Evolutionary conservation across 805 yeast genomes (phyloP).

Genomic region (Torulaspora quercuum): DNA sequence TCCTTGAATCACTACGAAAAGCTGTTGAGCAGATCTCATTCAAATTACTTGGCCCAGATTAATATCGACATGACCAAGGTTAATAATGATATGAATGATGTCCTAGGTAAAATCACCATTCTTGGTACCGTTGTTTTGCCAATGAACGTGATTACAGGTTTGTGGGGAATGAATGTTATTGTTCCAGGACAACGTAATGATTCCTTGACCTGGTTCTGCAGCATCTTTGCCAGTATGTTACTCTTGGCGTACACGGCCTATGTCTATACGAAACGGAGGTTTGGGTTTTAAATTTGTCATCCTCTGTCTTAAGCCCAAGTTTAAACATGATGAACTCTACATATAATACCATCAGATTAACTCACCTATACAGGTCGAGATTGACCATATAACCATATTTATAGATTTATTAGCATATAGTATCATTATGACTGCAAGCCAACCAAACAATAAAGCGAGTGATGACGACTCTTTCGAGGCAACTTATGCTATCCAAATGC

Average conservation of each 20-base stretch:
- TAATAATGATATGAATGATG: slow-evolving; percentile 95
- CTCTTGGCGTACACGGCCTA: slow-evolving; percentile 47
- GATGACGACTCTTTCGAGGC: slow-evolving; percentile 55
- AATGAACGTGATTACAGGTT: slow-evolving; percentile 89
- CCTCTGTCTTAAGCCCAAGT: slow-evolving; percentile 5
- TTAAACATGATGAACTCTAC: too few species aligned
- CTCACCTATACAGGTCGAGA: too few species aligned
- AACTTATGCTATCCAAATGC: slow-evolving; percentile 82
- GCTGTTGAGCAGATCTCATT: slow-evolving; percentile 88
- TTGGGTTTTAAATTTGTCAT: slow-evolving; percentile 33
- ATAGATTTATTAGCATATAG: not conserved
- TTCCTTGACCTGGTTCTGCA: slow-evolving; percentile 64
- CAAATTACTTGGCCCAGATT: slow-evolving; percentile 93
- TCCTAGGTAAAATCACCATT: slow-evolving; percentile 86
- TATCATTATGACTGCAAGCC: slow-evolving; percentile 1
- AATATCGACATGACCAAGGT: slow-evolving; percentile 97
- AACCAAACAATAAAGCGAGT: slow-evolving; percentile 1
- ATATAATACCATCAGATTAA: too few species aligned
- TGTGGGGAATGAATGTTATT: slow-evolving; percentile 98
- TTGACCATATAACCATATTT: not conserved
- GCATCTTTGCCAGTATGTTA: slow-evolving; percentile 47
- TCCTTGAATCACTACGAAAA: slow-evolving; percentile 92
- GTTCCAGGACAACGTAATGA: slow-evolving; percentile 86
- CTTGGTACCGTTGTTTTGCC: slow-evolving; percentile 95
- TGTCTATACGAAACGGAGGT: slow-evolving; percentile 45